Percentiles rank a stretch among this genome's conserved stretches.
Evolutionary conservation across 352 stramenopile genomes (phyloP).

Genomic region (Pythium brassicae): DNA sequence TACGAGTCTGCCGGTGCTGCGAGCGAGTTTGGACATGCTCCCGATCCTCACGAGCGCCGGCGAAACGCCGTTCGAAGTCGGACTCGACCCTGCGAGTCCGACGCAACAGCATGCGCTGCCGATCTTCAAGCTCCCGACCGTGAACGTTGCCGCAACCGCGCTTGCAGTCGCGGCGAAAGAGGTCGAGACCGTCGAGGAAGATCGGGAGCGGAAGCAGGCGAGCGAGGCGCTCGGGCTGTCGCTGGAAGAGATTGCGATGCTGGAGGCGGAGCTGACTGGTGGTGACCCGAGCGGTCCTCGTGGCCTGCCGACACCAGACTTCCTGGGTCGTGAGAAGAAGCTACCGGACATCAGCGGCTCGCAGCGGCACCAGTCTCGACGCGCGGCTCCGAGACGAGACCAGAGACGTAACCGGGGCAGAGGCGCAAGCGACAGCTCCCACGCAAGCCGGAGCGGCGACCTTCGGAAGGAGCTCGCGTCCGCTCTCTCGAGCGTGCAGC

Average conservation of each 20-base stretch:
- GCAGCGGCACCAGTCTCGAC: not conserved
- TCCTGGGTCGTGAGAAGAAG: not conserved
- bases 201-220: constrained; percentile 50
- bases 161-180: constrained; percentile 32
- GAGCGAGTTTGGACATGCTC: constrained; percentile 54
- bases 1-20: constrained; percentile 7
- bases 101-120: constrained; percentile 49
- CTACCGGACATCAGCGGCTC: constrained; percentile 1
- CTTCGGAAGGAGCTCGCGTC: constrained; percentile 56
- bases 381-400: not conserved
- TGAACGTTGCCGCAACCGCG: constrained; percentile 43
- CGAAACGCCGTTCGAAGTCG: constrained; percentile 74
- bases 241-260: constrained; percentile 55
- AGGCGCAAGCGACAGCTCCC: constrained; percentile 1
- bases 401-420: constrained; percentile 1
- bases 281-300: constrained; percentile 4
- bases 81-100: constrained; percentile 25
- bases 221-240: constrained; percentile 60
- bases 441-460: constrained; percentile 10
- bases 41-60: constrained; percentile 63
- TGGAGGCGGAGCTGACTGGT: constrained; percentile 53
- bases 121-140: constrained; percentile 62
- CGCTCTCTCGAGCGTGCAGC: constrained; percentile 56
- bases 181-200: constrained; percentile 39
- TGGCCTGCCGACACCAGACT: not conserved